Conservation (phyloP, 2,329 filamentous ascomycete species). For the Ophiostoma quercus region DNA sequence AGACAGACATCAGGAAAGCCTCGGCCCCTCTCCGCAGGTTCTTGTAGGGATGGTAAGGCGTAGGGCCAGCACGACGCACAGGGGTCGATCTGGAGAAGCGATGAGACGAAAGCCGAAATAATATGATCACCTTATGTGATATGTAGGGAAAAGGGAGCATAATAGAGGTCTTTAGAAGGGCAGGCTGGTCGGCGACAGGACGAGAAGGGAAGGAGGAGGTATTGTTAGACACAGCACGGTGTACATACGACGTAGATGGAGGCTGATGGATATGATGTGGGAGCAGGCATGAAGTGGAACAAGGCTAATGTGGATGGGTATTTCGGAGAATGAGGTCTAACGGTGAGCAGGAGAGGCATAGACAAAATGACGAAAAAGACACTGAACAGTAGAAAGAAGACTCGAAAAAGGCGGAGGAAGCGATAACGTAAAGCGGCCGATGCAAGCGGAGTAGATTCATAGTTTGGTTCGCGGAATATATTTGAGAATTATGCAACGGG, state of each 20-base stretch:
- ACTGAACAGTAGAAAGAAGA: no score
- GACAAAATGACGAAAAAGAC: background rate
- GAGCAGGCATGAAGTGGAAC: conserved; percentile 4
- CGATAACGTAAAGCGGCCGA: background rate
- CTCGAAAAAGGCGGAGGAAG: background rate
- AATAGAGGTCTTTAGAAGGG: background rate
- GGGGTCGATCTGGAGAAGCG: background rate
- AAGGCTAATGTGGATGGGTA: background rate
- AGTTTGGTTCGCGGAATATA: background rate
- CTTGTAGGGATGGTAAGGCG: background rate
- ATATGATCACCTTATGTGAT: background rate
- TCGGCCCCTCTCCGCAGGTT: background rate
- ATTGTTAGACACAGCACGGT: background rate
- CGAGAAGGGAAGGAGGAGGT: background rate
- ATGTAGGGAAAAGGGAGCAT: background rate
- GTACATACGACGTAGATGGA: background rate
- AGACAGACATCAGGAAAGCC: background rate
- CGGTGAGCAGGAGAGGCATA: background rate
- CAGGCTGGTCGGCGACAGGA: background rate
- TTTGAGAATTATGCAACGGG: background rate
- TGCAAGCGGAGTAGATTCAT: background rate
- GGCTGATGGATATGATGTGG: background rate
- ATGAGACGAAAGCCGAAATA: background rate
- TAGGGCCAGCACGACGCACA: conserved; percentile 1
- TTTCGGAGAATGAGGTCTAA: background rate